Percentiles rank a stretch among this genome's conserved stretches.
phyloP scores from a whole-genome alignment of 2,329 filamentous ascomycete species.

The Thielaviopsis populi region DNA sequence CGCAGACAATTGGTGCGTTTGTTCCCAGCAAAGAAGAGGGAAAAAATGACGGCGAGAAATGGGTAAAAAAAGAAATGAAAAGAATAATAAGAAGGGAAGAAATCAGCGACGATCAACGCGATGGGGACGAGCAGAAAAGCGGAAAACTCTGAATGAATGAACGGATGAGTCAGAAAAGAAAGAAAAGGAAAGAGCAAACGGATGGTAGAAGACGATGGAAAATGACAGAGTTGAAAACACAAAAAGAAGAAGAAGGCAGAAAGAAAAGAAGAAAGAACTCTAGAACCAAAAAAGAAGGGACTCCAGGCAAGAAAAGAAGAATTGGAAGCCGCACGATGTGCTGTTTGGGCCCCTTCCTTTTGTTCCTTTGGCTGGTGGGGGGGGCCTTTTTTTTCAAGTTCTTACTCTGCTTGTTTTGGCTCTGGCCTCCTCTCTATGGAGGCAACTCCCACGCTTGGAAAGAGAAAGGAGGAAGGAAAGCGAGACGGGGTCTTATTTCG shows the following conservation, averaged over 20 bases:
- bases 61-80: conserved; percentile 17
- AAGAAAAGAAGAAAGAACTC: neutral
- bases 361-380: neutral
- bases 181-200: conserved; percentile 19
- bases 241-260: conserved; percentile 1
- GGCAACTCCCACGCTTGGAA: neutral
- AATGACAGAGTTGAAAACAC: neutral
- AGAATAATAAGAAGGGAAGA: conserved; percentile 20
- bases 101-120: conserved; percentile 19
- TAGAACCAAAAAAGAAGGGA: neutral
- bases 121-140: conserved; percentile 11
- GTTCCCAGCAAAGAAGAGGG: neutral
- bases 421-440: neutral
- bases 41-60: neutral
- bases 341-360: conserved; percentile 5
- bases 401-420: conserved; percentile 4
- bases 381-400: neutral
- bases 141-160: neutral
- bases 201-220: conserved; percentile 13
- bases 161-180: conserved; percentile 17
- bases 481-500: neutral
- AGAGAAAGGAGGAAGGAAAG: neutral
- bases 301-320: neutral
- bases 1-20: neutral
- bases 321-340: neutral